Base-by-base conservation (phyloP, 345 rosid species). In the Adansonia digitata region DNA sequence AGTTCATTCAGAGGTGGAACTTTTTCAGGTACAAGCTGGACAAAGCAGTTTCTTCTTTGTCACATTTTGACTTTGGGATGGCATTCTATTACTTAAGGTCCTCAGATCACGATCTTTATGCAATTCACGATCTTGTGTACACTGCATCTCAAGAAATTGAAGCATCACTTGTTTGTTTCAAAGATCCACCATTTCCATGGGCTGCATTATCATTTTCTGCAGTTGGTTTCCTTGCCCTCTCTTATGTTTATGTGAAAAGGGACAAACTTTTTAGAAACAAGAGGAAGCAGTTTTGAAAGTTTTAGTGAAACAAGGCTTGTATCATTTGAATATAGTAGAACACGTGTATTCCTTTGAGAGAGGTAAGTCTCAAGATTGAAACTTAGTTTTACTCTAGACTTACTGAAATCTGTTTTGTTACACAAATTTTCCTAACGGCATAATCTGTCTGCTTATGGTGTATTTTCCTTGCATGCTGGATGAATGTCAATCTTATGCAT, bases 161-260 rank as follows among this genome's bases (percentile, higher is more conserved):
- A 83, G 98, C 99, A 37, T 89, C 93, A 2, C 91, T 96, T 20
- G 86, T 82, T 75, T 96, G 99, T 85, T 96, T 96, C 82, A 83
- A 87, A 90, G 99, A 96, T 72, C 97, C 99, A 13, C 97, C 95
- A 29, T 84, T 96, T 79, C 99, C 97, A 15, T 92, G 98, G 99
- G 84, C 82, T 51, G 56, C 94, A 22, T 82, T 87, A 43, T 86
- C 88, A 40, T 67, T 89, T 69, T 89, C 85, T 12, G 93, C 68
- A 1, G 82, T 85, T 24, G 86, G 82, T 55, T 83, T 93, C 72
- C 79, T 93, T 82, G 86, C 86, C 76, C 80, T 96, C 39, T 79
- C 71, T 70, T 92, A 87, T 70, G 84, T 82, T 62, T 88, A 81
- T 73, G 75, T 81, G 15, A 91, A 86, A 82, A 85, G 93, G 20